Base-by-base conservation (phyloP, 192 early-diverging fungal species). In the Diversispora eburnea region DNA sequence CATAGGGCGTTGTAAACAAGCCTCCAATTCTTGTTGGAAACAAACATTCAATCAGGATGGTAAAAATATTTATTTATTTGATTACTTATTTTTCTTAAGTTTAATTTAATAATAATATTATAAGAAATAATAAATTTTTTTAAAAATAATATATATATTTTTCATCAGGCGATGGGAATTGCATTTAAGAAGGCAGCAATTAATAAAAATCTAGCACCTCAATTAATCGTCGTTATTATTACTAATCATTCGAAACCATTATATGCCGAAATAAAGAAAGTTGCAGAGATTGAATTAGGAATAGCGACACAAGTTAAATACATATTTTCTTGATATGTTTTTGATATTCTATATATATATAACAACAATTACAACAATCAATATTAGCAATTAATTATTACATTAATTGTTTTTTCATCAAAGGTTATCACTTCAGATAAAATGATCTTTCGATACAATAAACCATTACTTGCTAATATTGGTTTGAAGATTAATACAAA, bases 381-480 rank as follows among this genome's bases (percentile, higher is more conserved):
- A n/a, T n/a, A n/a, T n/a, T n/a, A n/a, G n/a, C n/a, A 33, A 33
- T 33, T 33, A 33, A 33, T 33, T 33, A 33, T 33, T 33, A 33
- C 2, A 33, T 33, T 33, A 33, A 33, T 33, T 33, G 2, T 33
- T 33, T 33, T 33, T 2, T 1, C 25, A 33, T 33, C 25, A 33
- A 33, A 33, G 25, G 96, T 94, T 79, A 87, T 97, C 72, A 55
- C 54, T 13, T 92, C 92, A 72, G 82, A 87, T n/a, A 93, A 88
- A 77, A 88, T 94, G 69, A 84, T 92, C 76, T 85, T 84, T 78
- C 75, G 82, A 20, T 82, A 90, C 22, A 94, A 90, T 77, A 76
- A 88, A 45, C 95, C 96, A 82, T 97, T 96, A 82, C 94, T 92
- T 69, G 96, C 96, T 17, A 98, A 98, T 69, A 90, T 98, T 20